Evolutionary conservation across 805 yeast species (phyloP).

Genomic region (Sungouiella thailandica): DNA sequence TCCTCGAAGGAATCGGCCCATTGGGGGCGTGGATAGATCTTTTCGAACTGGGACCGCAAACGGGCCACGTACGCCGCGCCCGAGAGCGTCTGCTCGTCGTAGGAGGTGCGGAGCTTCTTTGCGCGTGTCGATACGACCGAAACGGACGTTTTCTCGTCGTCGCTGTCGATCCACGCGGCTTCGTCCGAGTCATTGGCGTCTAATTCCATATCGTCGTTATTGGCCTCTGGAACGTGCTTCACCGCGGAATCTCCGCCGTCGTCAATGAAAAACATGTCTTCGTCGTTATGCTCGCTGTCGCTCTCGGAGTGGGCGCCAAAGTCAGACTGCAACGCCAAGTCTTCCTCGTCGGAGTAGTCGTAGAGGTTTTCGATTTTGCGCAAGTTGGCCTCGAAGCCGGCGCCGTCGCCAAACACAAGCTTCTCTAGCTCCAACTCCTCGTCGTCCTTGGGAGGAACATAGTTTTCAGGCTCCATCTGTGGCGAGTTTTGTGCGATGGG

Average conservation of each 20-base stretch:
- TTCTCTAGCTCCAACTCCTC: slow-evolving; percentile 79
- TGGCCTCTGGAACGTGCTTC: slow-evolving; percentile 4
- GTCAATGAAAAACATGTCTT: slow-evolving; percentile 39
- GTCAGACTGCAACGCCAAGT: neutral
- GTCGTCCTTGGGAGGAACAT: slow-evolving; percentile 67
- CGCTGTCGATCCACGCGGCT: slow-evolving; percentile 81
- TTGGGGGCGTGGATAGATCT: slow-evolving; percentile 75
- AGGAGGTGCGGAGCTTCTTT: slow-evolving; percentile 65
- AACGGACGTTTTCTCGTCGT: slow-evolving; percentile 70
- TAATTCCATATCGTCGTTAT: neutral
- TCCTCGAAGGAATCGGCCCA: slow-evolving; percentile 55
- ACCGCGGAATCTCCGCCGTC: slow-evolving; percentile 38
- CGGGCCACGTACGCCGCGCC: slow-evolving; percentile 62
- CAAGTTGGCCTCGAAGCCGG: slow-evolving; percentile 64
- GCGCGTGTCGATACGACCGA: slow-evolving; percentile 59
- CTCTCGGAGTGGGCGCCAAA: slow-evolving; percentile 14
- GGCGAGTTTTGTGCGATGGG: too few species aligned
- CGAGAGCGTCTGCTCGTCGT: slow-evolving; percentile 45
- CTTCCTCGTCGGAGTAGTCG: slow-evolving; percentile 40
- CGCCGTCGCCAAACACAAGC: slow-evolving; percentile 84
- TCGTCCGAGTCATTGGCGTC: slow-evolving; percentile 21
- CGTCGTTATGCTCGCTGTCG: slow-evolving; percentile 27
- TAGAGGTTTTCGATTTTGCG: slow-evolving; percentile 55
- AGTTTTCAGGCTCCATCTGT: neutral
- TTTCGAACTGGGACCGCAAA: slow-evolving; percentile 65